Percentiles rank a stretch among this genome's conserved stretches.
These are phyloP conservation scores for Rhododendron mucronatum DNA, from an alignment of 148 eudicot genomes.

Conservation along the genomic window DNA sequence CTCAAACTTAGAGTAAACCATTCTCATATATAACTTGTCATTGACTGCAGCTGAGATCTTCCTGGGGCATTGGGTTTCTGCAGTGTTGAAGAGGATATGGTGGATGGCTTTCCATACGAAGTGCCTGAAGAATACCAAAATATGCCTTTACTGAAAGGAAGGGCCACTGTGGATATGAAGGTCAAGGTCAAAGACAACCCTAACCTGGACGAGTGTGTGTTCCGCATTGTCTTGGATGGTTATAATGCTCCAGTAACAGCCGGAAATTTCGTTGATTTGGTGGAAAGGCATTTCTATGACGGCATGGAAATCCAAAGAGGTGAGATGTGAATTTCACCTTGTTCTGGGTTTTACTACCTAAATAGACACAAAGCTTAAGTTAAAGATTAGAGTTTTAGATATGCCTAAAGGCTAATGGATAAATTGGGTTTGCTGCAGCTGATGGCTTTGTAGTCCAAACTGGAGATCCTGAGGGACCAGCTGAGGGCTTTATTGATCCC, in stretches of 20 bases:
- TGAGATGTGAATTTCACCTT: slow-evolving; percentile 13
- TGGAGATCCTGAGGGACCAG: slow-evolving; percentile 98
- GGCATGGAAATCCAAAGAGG: slow-evolving; percentile 99
- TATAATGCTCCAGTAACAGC: slow-evolving; percentile 97
- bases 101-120: slow-evolving; percentile 91
- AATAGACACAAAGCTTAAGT: neutral
- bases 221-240: slow-evolving; percentile 91
- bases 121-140: slow-evolving; percentile 90
- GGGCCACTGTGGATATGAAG: slow-evolving; percentile 98
- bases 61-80: slow-evolving; percentile 99
- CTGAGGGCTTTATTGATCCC: slow-evolving; percentile 96
- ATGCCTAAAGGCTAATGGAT: neutral
- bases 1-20: slow-evolving; percentile 31
- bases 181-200: slow-evolving; percentile 99
- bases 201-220: slow-evolving; percentile 68
- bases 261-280: slow-evolving; percentile 93
- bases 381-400: neutral
- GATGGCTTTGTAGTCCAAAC: slow-evolving; percentile 99
- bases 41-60: slow-evolving; percentile 99
- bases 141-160: slow-evolving; percentile 91
- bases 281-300: slow-evolving; percentile 89
- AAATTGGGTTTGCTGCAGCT: slow-evolving; percentile 41
- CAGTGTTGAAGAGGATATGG: slow-evolving; percentile 99
- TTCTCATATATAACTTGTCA: slow-evolving; percentile 87
- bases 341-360: neutral